phyloP scores from a whole-genome alignment of 2,329 filamentous ascomycete genomes.

The Ceratocystis albifundus region DNA sequence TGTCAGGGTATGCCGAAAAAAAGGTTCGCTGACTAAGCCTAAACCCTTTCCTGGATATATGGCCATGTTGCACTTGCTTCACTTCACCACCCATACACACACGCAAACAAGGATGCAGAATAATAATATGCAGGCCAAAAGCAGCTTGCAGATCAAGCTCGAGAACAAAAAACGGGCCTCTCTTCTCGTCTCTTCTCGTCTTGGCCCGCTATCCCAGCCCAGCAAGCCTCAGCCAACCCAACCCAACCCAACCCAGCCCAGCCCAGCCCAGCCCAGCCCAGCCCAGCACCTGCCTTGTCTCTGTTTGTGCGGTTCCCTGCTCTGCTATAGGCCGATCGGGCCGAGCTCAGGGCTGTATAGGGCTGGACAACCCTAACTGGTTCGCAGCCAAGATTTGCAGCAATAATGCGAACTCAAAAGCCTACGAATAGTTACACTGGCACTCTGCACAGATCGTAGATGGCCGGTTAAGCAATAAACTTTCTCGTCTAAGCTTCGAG shows the following conservation, averaged over 20 bases:
- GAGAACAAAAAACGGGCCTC: not conserved
- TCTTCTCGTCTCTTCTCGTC: not conserved
- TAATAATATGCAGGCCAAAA: not conserved
- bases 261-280: not conserved
- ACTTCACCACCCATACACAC: too few species aligned
- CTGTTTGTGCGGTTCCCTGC: not conserved
- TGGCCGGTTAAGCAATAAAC: not conserved
- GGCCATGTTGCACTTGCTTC: not conserved
- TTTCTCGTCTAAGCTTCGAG: not conserved
- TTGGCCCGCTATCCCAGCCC: not conserved
- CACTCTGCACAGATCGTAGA: not conserved
- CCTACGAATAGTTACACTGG: not conserved
- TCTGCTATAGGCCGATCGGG: not conserved
- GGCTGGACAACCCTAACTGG: constrained; percentile 2
- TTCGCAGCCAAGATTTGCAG: not conserved
- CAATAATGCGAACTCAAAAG: not conserved
- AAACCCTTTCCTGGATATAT: not conserved
- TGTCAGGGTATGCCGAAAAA: not conserved
- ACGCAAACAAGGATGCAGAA: not conserved
- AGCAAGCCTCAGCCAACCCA: not conserved
- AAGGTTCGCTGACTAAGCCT: not conserved
- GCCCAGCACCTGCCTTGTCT: not conserved
- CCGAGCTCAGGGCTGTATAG: constrained; percentile 7
- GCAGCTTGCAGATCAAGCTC: not conserved
- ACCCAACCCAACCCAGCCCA: not conserved